Evolutionary conservation across 805 yeast genomes (phyloP), one percentile per base, ranked within the genome.

Genomic region (Kodamaea hsintzibuensis): DNA sequence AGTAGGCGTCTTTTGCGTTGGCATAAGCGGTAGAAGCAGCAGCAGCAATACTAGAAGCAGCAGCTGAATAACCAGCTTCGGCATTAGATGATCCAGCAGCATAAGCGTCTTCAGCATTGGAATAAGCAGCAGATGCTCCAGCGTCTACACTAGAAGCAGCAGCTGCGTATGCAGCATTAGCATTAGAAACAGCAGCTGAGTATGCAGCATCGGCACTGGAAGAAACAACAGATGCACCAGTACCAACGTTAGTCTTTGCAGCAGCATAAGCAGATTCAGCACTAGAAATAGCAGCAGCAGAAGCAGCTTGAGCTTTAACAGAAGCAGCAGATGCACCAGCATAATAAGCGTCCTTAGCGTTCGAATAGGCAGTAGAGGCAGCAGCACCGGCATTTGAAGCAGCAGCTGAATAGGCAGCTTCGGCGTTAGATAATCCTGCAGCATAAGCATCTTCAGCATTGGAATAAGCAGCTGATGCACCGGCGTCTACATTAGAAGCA

Each of bases 281-380:
- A 49, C 40, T 37, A 19, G 42, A 43, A 38, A 42, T 46, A 40
- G 45, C 55, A 22, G 48, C 59, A 44, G 50, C 39, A 33, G 6
- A 16, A 3, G 14, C 47, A 19, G 40, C n/a, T 22, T 25, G 46
- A 16, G n/a, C 53, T 44, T 9, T 33, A 7, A 5, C 3, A n/a
- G n/a, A n/a, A n/a, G n/a, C n/a, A 17, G 45, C 45, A 16, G 45
- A 17, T 16, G 45, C 19, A 18, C 5, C 42, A 37, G 5, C 8
- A 6, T 42, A 27, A 35, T 12, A 9, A 7, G 17, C 47, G 22
- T 10, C 47, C 22, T 14, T 18, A 25, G 35, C 33, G 9, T 22
- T 27, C 2, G 16, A 33, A 22, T 16, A 2, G 5, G 47, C 33
- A 37, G 42, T 30, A 7, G 42, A 35, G 7, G 16, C 49, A 17